These are phyloP conservation scores for Coemansia sp. DNA, from an alignment of 192 early-diverging fungal genomes.

Conservation along the genomic window DNA sequence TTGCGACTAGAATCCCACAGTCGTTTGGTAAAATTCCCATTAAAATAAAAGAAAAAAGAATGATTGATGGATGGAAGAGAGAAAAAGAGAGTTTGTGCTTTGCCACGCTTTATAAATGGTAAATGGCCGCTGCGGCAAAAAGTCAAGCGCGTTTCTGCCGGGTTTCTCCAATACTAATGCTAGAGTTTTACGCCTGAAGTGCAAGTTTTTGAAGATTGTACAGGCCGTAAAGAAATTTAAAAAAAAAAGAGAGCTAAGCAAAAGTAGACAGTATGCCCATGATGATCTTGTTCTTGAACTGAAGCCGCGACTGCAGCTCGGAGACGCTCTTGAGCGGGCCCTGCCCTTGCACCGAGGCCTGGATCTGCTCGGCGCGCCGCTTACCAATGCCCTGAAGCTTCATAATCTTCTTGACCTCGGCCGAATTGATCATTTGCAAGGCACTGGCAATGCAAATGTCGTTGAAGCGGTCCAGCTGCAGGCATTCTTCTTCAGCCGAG, in stretches of 20 bases:
- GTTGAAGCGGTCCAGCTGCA: conserved; percentile 31
- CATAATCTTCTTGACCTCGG: conserved; percentile 52
- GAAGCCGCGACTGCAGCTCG: conserved; percentile 35
- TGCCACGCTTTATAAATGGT: too few species aligned
- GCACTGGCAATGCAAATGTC: conserved; percentile 45
- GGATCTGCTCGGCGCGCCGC: conserved; percentile 57
- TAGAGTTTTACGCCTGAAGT: too few species aligned
- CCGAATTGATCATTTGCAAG: conserved; percentile 56
- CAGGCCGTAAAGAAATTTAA: not conserved
- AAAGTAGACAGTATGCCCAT: conserved; percentile 47
- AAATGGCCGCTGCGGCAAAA: too few species aligned
- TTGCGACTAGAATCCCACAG: not conserved
- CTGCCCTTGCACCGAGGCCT: conserved; percentile 30
- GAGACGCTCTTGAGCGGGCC: conserved; percentile 43
- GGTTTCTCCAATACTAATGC: not conserved
- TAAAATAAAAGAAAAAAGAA: not conserved
- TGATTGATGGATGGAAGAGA: not conserved
- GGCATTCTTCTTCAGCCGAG: conserved; percentile 16
- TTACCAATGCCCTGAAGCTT: conserved; percentile 58
- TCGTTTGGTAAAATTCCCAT: not conserved
- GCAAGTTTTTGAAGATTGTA: not conserved
- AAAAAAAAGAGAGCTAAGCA: conserved; percentile 6
- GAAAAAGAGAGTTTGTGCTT: not conserved
- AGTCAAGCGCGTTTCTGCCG: too few species aligned
- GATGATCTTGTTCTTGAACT: conserved; percentile 48